Conservation (phyloP, 441 rosid species). For the Croton setiger region DNA sequence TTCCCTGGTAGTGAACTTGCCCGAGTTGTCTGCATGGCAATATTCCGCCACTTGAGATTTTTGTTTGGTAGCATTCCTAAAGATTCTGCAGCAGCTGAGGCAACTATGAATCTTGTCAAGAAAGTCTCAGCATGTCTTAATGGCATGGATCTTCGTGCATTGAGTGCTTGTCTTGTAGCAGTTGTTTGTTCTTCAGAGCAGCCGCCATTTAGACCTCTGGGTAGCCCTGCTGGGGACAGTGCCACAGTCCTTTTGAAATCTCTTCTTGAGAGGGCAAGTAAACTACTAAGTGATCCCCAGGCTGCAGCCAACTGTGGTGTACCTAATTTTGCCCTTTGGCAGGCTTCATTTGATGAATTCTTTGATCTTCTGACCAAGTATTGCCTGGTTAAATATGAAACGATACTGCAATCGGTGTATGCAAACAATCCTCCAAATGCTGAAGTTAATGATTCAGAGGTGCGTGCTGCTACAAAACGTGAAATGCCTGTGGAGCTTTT, state of each 20-base stretch:
- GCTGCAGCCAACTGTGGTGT: constrained; percentile 41
- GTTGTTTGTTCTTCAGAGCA: constrained; percentile 95
- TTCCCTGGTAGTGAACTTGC: constrained; percentile 81
- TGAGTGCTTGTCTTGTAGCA: constrained; percentile 93
- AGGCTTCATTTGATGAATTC: constrained; percentile 92
- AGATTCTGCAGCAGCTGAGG: constrained; percentile 64
- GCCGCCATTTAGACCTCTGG: constrained; percentile 97
- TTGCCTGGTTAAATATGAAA: constrained; percentile 81
- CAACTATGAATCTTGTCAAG: constrained; percentile 56
- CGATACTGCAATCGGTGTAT: constrained; percentile 51
- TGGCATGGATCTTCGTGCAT: constrained; percentile 84
- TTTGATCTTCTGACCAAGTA: constrained; percentile 89
- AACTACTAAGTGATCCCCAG: constrained; percentile 38
- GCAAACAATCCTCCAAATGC: constrained; percentile 41
- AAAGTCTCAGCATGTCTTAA: constrained; percentile 62
- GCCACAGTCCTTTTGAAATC: constrained; percentile 68
- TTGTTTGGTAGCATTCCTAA: constrained; percentile 74
- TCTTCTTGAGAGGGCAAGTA: constrained; percentile 73
- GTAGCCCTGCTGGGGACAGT: constrained; percentile 88
- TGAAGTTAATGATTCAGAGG: constrained; percentile 56
- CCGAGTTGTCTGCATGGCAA: constrained; percentile 87
- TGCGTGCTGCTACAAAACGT: constrained; percentile 49
- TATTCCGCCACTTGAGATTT: constrained; percentile 74
- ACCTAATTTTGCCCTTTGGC: constrained; percentile 76
- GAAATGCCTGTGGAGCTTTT: constrained; percentile 97